These are phyloP conservation scores for Detonula confervacea DNA, from an alignment of 352 stramenopile genomes.

Conservation along the genomic window DNA sequence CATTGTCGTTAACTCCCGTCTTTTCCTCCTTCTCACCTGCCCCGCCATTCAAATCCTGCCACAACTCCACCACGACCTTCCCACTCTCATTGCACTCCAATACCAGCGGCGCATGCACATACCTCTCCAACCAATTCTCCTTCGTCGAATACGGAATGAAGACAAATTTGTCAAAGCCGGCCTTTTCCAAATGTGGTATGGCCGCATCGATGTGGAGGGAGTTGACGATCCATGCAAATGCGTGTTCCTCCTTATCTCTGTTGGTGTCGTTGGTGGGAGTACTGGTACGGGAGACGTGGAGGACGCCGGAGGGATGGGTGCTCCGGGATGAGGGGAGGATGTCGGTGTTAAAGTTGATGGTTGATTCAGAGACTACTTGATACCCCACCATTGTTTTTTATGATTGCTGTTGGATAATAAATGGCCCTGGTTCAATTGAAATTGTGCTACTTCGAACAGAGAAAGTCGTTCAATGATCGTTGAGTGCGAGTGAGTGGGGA, in stretches of 20 bases:
- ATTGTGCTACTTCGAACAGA: too few species aligned
- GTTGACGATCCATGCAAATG: constrained; percentile 3
- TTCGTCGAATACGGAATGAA: constrained; percentile 19
- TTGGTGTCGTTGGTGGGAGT: not conserved
- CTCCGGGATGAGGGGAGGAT: not conserved
- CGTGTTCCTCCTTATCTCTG: not conserved
- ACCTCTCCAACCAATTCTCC: constrained; percentile 11
- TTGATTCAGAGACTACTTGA: not conserved
- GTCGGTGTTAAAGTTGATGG: constrained; percentile 12
- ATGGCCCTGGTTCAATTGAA: too few species aligned
- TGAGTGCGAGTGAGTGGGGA: too few species aligned
- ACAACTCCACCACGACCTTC: not conserved
- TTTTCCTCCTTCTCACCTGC: not conserved
- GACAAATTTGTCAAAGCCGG: not conserved
- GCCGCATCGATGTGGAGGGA: not conserved
- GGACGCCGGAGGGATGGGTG: constrained; percentile 12
- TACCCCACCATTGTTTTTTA: too few species aligned
- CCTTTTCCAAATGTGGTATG: not conserved
- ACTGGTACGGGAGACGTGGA: constrained; percentile 13
- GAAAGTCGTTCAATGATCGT: too few species aligned
- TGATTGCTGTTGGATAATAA: too few species aligned
- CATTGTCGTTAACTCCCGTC: not conserved
- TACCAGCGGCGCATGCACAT: not conserved
- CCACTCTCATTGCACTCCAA: not conserved
- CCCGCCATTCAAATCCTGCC: not conserved